Evolutionary conservation across 768 basidiomycete species (phyloP), one percentile per base, ranked within the genome.

Genomic region (Boletus vermiculosoides): DNA sequence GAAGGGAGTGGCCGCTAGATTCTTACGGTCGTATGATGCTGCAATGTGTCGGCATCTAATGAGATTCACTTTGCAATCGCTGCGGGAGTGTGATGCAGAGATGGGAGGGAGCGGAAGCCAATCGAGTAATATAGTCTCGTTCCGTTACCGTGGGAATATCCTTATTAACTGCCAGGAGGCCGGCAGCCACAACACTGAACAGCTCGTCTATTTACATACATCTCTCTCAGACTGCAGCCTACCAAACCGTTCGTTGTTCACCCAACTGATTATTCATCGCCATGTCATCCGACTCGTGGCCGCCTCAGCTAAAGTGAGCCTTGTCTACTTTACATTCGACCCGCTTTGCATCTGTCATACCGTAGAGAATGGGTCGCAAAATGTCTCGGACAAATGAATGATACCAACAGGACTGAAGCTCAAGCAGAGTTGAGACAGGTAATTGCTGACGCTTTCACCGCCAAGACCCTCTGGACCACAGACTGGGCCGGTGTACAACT

Each of bases 361-460:
- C 11, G 16, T 70, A 98, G 95, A 77, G 86, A 90, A 71, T 98
- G 94, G 93, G 95, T 98, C 31, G 92, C 94, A 68, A 87, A 86
- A 74, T 96, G 92, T 69, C 79, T 98, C 25, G 87, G 90, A 25
- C 88, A 94, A 75, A 95, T 96, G 80, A 91, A 91, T 18, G 89
- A 94, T 61, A 74, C 80, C 50, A 98, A 96, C 76, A 86, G 89
- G 71, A 76, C 76, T 48, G 93, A 94, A 63, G 95, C 95, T 22
- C 92, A 94, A 68, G 82, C 88, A 58, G 97, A 99, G 80, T 77
- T 99, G 70, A 94, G 94, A 84, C 83, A 91, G 86, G 90, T 94
- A 82, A 97, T 99, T 74, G 88, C 90, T 83, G 85, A 94, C 64
- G 87, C 94, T 74, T 96, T 92, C 76, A 80, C 85, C 59, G 80